These are phyloP conservation scores for Striga asiatica DNA, from an alignment of 257 asterid species.

Conservation along the genomic window DNA sequence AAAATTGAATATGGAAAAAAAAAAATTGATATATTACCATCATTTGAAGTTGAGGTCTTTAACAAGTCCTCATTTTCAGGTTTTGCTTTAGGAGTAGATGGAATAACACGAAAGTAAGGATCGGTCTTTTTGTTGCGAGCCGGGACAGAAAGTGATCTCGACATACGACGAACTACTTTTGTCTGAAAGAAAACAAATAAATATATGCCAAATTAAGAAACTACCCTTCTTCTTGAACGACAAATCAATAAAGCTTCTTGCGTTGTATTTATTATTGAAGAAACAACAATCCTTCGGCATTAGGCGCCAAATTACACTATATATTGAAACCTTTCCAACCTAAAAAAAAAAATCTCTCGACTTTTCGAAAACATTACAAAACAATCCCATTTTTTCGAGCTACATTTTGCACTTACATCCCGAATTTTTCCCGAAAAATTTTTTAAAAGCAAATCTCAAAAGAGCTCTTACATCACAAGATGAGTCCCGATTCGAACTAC, in stretches of 20 bases:
- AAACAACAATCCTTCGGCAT: too few species aligned
- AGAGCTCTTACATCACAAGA: neutral
- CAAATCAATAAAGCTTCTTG: too few species aligned
- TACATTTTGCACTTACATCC: neutral
- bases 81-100: constrained; percentile 60
- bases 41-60: constrained; percentile 19
- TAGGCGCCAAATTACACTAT: too few species aligned
- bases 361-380: neutral
- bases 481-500: constrained; percentile 39
- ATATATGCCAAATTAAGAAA: neutral
- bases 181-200: constrained; percentile 24
- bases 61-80: constrained; percentile 23
- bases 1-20: neutral
- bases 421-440: neutral
- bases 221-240: neutral
- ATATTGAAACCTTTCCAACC: too few species aligned
- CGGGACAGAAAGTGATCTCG: constrained; percentile 72
- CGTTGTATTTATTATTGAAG: too few species aligned
- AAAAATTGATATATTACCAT: constrained; percentile 30
- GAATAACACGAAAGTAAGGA: constrained; percentile 70
- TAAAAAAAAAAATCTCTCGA: too few species aligned
- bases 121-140: constrained; percentile 47
- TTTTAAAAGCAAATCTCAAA: neutral
- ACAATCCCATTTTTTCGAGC: neutral
- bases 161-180: constrained; percentile 37